Base-by-base conservation (phyloP, 2,329 filamentous ascomycete species). In the Diaporthe helianthi region DNA sequence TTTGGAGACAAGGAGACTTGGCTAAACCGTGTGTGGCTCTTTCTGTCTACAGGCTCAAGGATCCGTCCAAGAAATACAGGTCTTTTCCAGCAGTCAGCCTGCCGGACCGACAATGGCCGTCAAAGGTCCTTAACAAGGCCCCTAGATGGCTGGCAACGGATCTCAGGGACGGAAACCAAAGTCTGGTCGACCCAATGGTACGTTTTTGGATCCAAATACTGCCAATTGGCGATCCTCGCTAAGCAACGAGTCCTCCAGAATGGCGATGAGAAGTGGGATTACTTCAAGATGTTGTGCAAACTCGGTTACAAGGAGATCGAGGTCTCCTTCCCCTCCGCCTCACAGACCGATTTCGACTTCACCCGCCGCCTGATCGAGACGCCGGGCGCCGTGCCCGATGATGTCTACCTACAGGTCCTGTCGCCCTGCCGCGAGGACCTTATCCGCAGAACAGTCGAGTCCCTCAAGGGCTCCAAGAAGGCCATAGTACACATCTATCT, bases 221-320 rank as follows among this genome's bases (percentile, higher is more conserved):
- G 38, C 36, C 44, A 29, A 31, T 52, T 29, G 54, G 51, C 15
- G 26, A n/a, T 47, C n/a, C 29, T 44, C 26, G 52, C 68, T 66
- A 41, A 64, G 44, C 41, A 17, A 46, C 19, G 7, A 9, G 12
- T 52, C 29, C 19, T 19, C 41, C 76, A 96, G 93, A 96, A 93
- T 77, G 93, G 93, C 74, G 93, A 97, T 60, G 94, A 98, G 85
- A 98, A 98, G 83, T 96, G 92, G 89, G 85, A 86, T 71, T 98
- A 94, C 86, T 98, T 98, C 85, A 90, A 94, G 82, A 97, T 97
- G 93, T 89, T 98, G 66, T 89, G 91, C 76, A 90, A 95, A 71
- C 86, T 98, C 61, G 95, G 96, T 75, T 98, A 97, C 86, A 98
- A 98, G 83, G 95, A 98, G 82, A 98, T 98, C 73, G 95, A 98